A percentile compares a stretch with the other conserved stretches of the same genome.
Evolutionary conservation across 495 filamentous ascomycete genomes (phyloP).

Genomic region (Glarea lozoyensis): DNA sequence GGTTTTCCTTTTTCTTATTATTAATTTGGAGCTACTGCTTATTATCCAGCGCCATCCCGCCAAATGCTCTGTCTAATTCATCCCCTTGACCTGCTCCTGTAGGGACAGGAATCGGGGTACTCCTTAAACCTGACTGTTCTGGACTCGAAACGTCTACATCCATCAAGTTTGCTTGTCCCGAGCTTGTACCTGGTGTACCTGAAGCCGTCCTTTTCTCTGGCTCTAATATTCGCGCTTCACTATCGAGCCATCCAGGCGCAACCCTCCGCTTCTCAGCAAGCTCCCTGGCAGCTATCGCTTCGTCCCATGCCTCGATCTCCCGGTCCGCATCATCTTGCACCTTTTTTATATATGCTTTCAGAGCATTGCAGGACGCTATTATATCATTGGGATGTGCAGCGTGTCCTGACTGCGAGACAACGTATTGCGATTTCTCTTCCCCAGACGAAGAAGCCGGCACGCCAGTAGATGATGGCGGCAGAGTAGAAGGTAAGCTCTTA

Average conservation of each 20-base stretch:
- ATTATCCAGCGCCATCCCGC: conserved; percentile 50
- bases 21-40: conserved; percentile 8
- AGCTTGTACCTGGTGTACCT: conserved; percentile 8
- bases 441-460: conserved; percentile 26
- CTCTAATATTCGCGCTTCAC: conserved; percentile 74
- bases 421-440: conserved; percentile 51
- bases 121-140: conserved; percentile 20
- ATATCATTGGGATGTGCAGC: conserved; percentile 77
- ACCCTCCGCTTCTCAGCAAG: conserved; percentile 85
- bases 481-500: conserved; percentile 73
- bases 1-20: neutral
- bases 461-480: conserved; percentile 69
- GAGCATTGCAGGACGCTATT: conserved; percentile 64
- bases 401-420: conserved; percentile 65
- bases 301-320: conserved; percentile 61
- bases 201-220: conserved; percentile 43
- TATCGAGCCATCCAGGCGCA: conserved; percentile 91
- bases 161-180: conserved; percentile 22
- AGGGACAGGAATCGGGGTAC: conserved; percentile 21
- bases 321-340: conserved; percentile 52
- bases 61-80: conserved; percentile 86
- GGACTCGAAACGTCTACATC: conserved; percentile 38
- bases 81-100: conserved; percentile 46
- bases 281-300: conserved; percentile 62
- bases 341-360: conserved; percentile 64